Evolutionary conservation across 371 early-diverging fungal species (phyloP).

Genomic region (Saksenaea oblongispora): DNA sequence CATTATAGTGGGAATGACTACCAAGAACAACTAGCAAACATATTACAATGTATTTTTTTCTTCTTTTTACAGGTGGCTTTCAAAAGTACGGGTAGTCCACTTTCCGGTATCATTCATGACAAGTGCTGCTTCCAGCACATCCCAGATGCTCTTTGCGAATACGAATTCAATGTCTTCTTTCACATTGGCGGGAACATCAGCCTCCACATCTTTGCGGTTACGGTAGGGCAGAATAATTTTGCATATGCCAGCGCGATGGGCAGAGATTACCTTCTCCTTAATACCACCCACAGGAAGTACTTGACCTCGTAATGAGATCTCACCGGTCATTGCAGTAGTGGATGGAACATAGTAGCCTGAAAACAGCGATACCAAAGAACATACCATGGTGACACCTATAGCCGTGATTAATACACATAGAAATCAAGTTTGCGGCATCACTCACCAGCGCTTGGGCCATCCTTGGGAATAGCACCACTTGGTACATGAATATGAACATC

Average conservation of each 20-base stretch:
- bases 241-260: conserved; percentile 75
- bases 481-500: conserved; percentile 90
- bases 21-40: background rate
- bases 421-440: background rate
- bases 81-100: conserved; percentile 8
- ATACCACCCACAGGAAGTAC: conserved; percentile 87
- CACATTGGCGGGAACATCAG: conserved; percentile 66
- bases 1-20: background rate
- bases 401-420: conserved; percentile 24
- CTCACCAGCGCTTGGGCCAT: conserved; percentile 70
- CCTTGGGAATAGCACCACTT: conserved; percentile 80
- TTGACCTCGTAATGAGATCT: conserved; percentile 79
- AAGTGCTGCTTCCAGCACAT: conserved; percentile 67
- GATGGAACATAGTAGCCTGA: conserved; percentile 54
- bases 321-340: conserved; percentile 81
- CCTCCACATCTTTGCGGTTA: conserved; percentile 55
- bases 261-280: conserved; percentile 84
- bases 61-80: conserved; percentile 15
- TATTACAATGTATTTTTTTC: background rate
- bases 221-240: conserved; percentile 56
- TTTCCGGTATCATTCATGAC: conserved; percentile 9
- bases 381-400: conserved; percentile 66
- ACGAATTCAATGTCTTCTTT: conserved; percentile 66
- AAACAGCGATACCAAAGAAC: conserved; percentile 77
- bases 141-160: conserved; percentile 63